Conservation (phyloP, 2,329 filamentous ascomycete genomes). For the Microcera coccophila region DNA sequence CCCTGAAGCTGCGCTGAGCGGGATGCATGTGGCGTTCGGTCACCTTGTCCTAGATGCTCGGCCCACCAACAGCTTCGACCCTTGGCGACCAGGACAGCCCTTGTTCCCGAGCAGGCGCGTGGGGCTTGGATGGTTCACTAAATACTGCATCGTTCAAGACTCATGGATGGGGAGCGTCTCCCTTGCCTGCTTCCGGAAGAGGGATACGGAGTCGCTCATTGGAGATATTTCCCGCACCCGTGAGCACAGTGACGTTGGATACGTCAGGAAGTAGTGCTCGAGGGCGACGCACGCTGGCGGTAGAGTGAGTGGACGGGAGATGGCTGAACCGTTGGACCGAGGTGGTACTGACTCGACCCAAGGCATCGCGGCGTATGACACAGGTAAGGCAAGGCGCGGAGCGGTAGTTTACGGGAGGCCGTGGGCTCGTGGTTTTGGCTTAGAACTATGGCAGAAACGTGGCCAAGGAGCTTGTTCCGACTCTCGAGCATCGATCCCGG, state of each 20-base stretch:
- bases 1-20: slow-evolving; percentile 20
- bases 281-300: too few species aligned
- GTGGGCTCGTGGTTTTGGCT: too few species aligned
- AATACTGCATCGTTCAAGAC: too few species aligned
- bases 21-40: slow-evolving; percentile 23
- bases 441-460: too few species aligned
- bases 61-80: slow-evolving; percentile 13
- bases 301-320: slow-evolving; percentile 5
- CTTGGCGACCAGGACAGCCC: slow-evolving; percentile 19
- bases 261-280: too few species aligned
- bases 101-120: slow-evolving; percentile 18
- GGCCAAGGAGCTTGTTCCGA: neutral
- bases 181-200: slow-evolving; percentile 10
- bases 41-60: slow-evolving; percentile 16
- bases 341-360: slow-evolving; percentile 1
- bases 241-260: too few species aligned
- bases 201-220: too few species aligned
- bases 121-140: slow-evolving; percentile 21
- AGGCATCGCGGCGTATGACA: too few species aligned
- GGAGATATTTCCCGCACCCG: slow-evolving; percentile 8
- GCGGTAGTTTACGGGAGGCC: too few species aligned
- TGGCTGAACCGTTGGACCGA: neutral
- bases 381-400: too few species aligned
- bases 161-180: too few species aligned
- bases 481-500: slow-evolving; percentile 1